These are phyloP conservation scores for Artemisia tridentata DNA, from an alignment of 129 eudicot genomes.

Conservation along the genomic window DNA sequence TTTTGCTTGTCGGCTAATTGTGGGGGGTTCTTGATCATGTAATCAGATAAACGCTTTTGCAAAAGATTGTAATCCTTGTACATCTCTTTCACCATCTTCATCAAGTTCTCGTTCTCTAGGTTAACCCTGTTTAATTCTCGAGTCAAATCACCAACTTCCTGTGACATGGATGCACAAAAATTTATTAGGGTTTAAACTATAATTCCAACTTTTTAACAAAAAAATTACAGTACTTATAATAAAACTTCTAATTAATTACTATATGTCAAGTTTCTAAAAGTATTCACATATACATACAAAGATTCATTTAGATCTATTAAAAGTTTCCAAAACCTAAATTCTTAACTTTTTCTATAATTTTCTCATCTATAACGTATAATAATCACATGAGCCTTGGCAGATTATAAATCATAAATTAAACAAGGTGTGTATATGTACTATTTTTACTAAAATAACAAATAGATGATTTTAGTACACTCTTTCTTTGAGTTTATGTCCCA, in stretches of 20 bases:
- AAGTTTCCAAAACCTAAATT: too few species aligned
- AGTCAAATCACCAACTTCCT: constrained; percentile 48
- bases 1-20: constrained; percentile 42
- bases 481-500: too few species aligned
- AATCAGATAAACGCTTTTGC: constrained; percentile 51
- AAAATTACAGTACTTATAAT: not conserved
- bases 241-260: not conserved
- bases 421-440: too few species aligned
- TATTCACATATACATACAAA: too few species aligned
- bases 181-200: not conserved
- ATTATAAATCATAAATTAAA: too few species aligned
- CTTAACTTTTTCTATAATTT: too few species aligned
- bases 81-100: constrained; percentile 58
- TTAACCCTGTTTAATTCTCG: constrained; percentile 71
- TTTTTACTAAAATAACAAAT: too few species aligned
- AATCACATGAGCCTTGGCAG: too few species aligned
- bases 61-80: constrained; percentile 73
- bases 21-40: constrained; percentile 44
- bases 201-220: not conserved
- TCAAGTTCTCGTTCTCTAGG: constrained; percentile 71
- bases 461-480: too few species aligned
- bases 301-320: too few species aligned
- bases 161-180: constrained; percentile 2
- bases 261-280: too few species aligned
- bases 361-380: too few species aligned